Evolutionary conservation across 139 green algal species (phyloP), one percentile per base, ranked within the genome.

Genomic region (Coccomyxa sp.): DNA sequence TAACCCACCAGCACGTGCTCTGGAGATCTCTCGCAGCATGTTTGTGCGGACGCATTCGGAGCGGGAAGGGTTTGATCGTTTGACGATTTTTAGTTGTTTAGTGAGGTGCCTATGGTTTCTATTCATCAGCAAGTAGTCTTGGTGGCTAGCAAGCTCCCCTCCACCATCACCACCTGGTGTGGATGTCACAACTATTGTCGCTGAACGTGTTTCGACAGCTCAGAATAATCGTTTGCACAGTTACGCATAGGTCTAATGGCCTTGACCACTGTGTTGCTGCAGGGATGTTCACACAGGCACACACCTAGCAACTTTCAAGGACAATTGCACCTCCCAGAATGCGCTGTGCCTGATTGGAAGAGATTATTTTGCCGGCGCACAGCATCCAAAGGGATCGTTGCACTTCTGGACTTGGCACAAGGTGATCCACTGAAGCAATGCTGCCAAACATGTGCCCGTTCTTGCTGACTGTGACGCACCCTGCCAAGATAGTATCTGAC

Each of bases 391-490:
- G 77, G 88, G 90, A 1, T 84, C 86, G 0, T 32, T 98, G 14
- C 91, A 96, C 74, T 91, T 94, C 80, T 97, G 92, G 92, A 88
- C 90, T 0, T 97, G 91, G 93, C 88, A 95, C 80, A 96, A 94
- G 89, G 93, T 95, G 81, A 12, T 87, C 14, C 13, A 51, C 38
- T 51, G 38, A 51, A 51, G 38, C 7, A 51, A 51, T 3, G 38
- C 38, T 51, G 38, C 38, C 38, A 11, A 11, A 51, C 3, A 51
- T 78, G 15, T 15, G 71, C 71, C 16, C 13, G 16, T 27, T 21
- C 13, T 79, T 11, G n/a, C 18, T 58, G 58, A 80, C 27, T 25
- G 78, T 45, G 30, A 45, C 31, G 21, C 15, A 30, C 67, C 30
- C 27, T 68, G 14, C 32, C 45, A 27, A 9, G 14, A 32, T 58